Evolutionary conservation across 768 basidiomycete species (phyloP).

Genomic region (Inosperma sp.): DNA sequence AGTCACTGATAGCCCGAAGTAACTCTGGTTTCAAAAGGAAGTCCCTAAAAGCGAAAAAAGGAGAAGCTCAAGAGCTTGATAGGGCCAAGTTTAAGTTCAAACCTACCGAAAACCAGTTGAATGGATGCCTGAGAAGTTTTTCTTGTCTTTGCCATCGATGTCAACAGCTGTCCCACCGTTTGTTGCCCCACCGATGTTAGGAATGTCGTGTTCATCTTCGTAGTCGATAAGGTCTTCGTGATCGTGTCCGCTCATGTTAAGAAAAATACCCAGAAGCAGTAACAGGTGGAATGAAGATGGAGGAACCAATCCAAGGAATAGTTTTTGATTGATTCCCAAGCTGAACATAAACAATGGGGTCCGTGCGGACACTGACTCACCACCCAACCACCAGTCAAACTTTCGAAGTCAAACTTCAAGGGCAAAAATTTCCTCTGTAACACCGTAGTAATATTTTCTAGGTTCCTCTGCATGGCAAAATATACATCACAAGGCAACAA

Average conservation of each 20-base stretch:
- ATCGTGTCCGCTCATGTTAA: conserved; percentile 67
- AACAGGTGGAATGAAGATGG: conserved; percentile 22
- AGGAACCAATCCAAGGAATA: conserved; percentile 20
- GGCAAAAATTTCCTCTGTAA: no score
- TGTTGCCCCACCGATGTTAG: conserved; percentile 51
- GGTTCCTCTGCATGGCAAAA: no score
- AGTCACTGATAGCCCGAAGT: conserved; percentile 93
- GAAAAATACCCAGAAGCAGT: conserved; percentile 21
- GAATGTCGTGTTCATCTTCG: conserved; percentile 84
- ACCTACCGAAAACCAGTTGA: conserved; percentile 97
- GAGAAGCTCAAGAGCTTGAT: conserved; percentile 6
- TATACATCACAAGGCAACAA: no score
- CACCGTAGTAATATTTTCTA: no score
- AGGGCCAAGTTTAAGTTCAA: background rate
- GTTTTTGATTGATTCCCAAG: no score
- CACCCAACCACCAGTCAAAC: no score
- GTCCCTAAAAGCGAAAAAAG: conserved; percentile 60
- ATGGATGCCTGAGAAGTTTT: conserved; percentile 99
- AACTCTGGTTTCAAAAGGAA: conserved; percentile 97
- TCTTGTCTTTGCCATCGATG: conserved; percentile 81
- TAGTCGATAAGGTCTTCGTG: conserved; percentile 93
- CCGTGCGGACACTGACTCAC: no score
- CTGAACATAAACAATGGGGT: no score
- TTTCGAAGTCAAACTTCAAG: no score
- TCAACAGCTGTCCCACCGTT: conserved; percentile 48